Base-by-base conservation (phyloP, 768 basidiomycete genomes). In the Kwoniella shandongensis region DNA sequence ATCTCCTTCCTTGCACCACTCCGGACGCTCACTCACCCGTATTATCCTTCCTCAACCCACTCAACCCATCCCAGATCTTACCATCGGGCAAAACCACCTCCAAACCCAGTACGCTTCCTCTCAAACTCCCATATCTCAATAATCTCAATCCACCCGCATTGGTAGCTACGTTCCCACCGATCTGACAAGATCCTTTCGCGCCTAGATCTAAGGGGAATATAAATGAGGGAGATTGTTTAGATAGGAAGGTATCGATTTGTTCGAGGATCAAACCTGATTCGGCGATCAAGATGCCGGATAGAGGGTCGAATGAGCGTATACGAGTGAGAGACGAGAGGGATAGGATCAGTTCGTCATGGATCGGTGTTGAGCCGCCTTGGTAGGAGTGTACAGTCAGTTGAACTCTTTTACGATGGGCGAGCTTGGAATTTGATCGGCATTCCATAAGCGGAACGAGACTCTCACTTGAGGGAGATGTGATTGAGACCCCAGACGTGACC, bases 51-150 rank as follows among this genome's bases (percentile, higher is more conserved):
- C 94, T 83, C 51, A 98, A 77, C 8, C 88, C 77, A 17, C 88
- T 86, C 26, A 96, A 79, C 64, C 89, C 86, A 69, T 93, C 86
- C 57, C 97, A 82, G 47, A 99, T 81, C 25, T 89, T 89, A 23
- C 91, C 94, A 68, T 98, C 91, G 2, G 96, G 88, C n/a, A 98
- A 80, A 10, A 98, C 96, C 23, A 93, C 91, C 74, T 99, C 96
- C 10, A 99, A 81, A n/a, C 96, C 96, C 3, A 99, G 83, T 1
- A 98, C 93, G 12, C 87, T 86, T 18, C 94, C 96, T 70, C 93
- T 94, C 4, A 99, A 80, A 35, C 89, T 91, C 44, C 96, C 96
- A 70, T 97, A 99, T n/a, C 96, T 84, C 40, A 99, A 78, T n/a
- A 99, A 81, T 1, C 96, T 84, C 8, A 99, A 82, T n/a, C 96